phyloP scores from a whole-genome alignment of 75 land plant genomes.

The Cunninghamia lanceolata region DNA sequence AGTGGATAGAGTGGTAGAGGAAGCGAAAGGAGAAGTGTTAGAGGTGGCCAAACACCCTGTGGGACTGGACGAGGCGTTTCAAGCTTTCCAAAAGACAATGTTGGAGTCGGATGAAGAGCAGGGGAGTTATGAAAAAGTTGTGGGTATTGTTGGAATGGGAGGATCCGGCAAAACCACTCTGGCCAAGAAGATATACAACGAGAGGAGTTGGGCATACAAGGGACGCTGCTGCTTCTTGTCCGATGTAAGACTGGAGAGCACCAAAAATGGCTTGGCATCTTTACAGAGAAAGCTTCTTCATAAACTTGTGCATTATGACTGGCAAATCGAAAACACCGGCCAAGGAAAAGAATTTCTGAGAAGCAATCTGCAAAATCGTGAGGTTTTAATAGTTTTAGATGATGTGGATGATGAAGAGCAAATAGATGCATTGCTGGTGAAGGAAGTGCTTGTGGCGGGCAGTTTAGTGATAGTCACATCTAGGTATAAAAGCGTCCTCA shows the following conservation, averaged over 20 bases:
- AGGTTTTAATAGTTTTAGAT: no score
- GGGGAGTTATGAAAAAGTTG: constrained; percentile 1
- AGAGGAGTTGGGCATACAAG: neutral
- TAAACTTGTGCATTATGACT: neutral
- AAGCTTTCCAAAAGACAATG: neutral
- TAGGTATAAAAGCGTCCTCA: no score
- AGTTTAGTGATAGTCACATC: no score
- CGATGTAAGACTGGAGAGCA: neutral
- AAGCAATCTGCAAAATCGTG: neutral
- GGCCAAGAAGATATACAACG: neutral
- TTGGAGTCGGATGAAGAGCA: neutral
- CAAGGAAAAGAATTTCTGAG: neutral
- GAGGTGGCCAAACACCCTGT: neutral
- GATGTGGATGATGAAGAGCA: no score
- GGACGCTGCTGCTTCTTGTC: neutral
- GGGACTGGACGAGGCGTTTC: neutral
- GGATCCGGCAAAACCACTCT: constrained; percentile 8
- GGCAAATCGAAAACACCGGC: neutral
- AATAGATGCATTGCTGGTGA: no score
- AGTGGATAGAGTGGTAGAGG: neutral
- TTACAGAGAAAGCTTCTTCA: neutral
- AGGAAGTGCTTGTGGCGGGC: no score
- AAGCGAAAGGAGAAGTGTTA: neutral
- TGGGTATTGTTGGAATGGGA: neutral
- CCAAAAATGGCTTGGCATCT: neutral